Percentiles rank a stretch among this genome's conserved stretches.
Evolutionary conservation across 129 eudicot species (phyloP).

Genomic region (Chrysanthemum lavandulifolium): DNA sequence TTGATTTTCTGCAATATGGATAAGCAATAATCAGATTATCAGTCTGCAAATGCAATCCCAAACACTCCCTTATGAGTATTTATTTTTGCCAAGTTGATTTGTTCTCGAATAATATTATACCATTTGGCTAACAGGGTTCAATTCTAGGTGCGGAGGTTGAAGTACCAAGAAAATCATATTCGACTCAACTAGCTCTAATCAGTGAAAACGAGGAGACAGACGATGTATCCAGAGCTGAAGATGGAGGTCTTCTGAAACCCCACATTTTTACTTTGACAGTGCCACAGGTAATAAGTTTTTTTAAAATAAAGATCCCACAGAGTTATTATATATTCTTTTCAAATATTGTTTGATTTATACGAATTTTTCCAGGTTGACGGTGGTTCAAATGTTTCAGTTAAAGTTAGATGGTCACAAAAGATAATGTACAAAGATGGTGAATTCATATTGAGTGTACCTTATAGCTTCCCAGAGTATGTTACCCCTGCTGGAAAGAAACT

Average conservation of each 20-base stretch:
- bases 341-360: background rate
- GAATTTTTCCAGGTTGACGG: conserved; percentile 61
- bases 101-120: conserved; percentile 40
- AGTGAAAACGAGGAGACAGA: conserved; percentile 36
- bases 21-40: too few relatives aligned
- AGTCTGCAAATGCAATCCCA: too few relatives aligned
- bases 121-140: conserved; percentile 85
- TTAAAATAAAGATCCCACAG: background rate
- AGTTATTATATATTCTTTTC: background rate
- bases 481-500: conserved; percentile 82
- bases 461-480: conserved; percentile 76
- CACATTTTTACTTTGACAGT: conserved; percentile 66
- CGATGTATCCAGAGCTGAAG: conserved; percentile 42
- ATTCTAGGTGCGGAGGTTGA: conserved; percentile 85
- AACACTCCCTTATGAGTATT: too few relatives aligned
- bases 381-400: conserved; percentile 65
- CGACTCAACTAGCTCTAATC: conserved; percentile 32
- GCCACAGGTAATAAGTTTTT: conserved; percentile 52
- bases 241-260: conserved; percentile 66
- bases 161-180: conserved; percentile 44
- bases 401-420: conserved; percentile 73
- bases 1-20: too few relatives aligned
- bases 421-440: conserved; percentile 54
- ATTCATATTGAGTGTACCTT: conserved; percentile 70
- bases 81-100: background rate